Evolutionary conservation across 805 yeast genomes (phyloP), one percentile per base, ranked within the genome.

Genomic region (Candida sakaeoensis): DNA sequence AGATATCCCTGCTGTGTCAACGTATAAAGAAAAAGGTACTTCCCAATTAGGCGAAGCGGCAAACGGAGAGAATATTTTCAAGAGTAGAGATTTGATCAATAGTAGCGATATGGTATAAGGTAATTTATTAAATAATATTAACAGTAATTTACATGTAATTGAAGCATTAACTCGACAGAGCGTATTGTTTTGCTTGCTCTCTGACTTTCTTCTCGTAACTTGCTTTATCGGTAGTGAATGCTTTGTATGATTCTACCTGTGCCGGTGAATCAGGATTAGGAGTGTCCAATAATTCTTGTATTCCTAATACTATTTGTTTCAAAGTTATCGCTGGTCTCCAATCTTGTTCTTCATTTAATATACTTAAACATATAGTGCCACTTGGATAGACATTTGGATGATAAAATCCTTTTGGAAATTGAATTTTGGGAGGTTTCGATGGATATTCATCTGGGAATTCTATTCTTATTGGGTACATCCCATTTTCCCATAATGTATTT

Each of bases 361-460:
- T 90, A 39, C 95, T 82, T 34, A 93, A 74, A 64, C 99, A 93
- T 26, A 93, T 82, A 1, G 98, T 93, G 1, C 99, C 99, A 41
- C 95, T 85, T 1, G 99, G 99, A 54, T 93, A 93, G 8, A 93
- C 91, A 54, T 93, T 93, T 9, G 99, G 99, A 62, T 93, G 99
- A 65, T 89, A 93, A 54, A 93, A 93, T 0, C 85, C 86, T 2
- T 81, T 77, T 2, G 96, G 95, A 50, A 93, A 89, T 63, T 77
- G 79, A 42, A 95, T 89, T 55, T 88, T 89, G 30, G 98, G 98
- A 1, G 99, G 99, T 60, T 91, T 91, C 6, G 96, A 84, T 2
- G 99, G 99, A 57, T 88, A 93, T 45, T 91, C 98, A 39, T 80
- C 85, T 1, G 96, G 88, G 61, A 93, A 93, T 7, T 71, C 63